These are phyloP conservation scores for Infundibulicybe gibba DNA, from an alignment of 768 basidiomycete species.

Conservation along the genomic window DNA sequence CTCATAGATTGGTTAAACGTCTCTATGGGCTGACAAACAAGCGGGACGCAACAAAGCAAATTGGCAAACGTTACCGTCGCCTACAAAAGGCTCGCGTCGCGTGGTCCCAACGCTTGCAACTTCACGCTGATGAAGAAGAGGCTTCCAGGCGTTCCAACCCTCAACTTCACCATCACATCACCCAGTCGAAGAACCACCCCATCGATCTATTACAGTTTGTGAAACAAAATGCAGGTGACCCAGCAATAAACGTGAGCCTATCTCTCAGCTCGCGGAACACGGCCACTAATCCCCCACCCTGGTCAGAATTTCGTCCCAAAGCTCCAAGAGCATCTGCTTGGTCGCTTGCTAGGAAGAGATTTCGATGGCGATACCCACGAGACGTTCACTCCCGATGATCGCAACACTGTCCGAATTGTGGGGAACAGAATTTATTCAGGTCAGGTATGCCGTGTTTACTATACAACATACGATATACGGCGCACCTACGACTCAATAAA, in stretches of 20 bases:
- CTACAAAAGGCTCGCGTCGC: no score
- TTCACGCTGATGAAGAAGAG: no score
- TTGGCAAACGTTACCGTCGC: slow-evolving; percentile 12
- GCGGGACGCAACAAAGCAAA: slow-evolving; percentile 15
- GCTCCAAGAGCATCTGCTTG: slow-evolving; percentile 24
- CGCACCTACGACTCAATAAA: slow-evolving; percentile 30
- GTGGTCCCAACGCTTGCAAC: no score
- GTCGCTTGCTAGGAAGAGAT: slow-evolving; percentile 14
- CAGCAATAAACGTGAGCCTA: slow-evolving; percentile 7
- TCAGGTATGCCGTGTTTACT: slow-evolving; percentile 25
- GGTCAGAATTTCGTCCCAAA: slow-evolving; percentile 22
- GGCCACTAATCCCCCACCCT: not conserved
- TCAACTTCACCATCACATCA: slow-evolving; percentile 5
- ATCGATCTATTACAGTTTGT: slow-evolving; percentile 1
- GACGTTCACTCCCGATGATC: slow-evolving; percentile 7
- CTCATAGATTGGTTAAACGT: slow-evolving; percentile 29
- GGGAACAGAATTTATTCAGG: slow-evolving; percentile 19
- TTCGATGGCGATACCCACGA: slow-evolving; percentile 15
- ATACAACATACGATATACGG: slow-evolving; percentile 33
- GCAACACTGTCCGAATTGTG: slow-evolving; percentile 11
- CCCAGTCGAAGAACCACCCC: not conserved
- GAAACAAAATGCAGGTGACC: slow-evolving; percentile 2
- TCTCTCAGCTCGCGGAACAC: not conserved
- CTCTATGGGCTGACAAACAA: slow-evolving; percentile 30
- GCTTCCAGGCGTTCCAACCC: no score